phyloP scores from a whole-genome alignment of 2,329 filamentous ascomycete species.

The Septoria linicola region DNA sequence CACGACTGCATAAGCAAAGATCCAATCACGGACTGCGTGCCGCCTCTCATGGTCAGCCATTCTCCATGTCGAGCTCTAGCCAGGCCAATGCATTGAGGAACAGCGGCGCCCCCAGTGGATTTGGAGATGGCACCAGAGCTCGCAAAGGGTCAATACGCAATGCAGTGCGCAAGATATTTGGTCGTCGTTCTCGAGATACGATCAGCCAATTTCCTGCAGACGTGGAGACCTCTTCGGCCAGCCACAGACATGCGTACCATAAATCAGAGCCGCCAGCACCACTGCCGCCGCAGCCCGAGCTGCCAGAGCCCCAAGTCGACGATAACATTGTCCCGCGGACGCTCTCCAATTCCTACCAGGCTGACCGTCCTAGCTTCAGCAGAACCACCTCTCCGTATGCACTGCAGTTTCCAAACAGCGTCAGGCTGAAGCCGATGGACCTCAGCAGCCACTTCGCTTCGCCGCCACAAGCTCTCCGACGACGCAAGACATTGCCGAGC shows the following conservation, averaged over 20 bases:
- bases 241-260: conserved; percentile 36
- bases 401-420: conserved; percentile 40
- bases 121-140: conserved; percentile 24
- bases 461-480: conserved; percentile 28
- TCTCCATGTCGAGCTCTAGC: conserved; percentile 15
- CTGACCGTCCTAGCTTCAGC: conserved; percentile 15
- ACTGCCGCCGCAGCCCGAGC: conserved; percentile 24
- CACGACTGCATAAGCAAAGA: conserved; percentile 29
- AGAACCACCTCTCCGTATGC: conserved; percentile 37
- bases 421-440: conserved; percentile 38
- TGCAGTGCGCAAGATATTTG: conserved; percentile 40
- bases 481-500: conserved; percentile 38
- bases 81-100: conserved; percentile 8
- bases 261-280: conserved; percentile 32
- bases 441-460: conserved; percentile 36
- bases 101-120: conserved; percentile 12
- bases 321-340: conserved; percentile 5
- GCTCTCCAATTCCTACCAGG: conserved; percentile 12
- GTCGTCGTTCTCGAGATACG: conserved; percentile 34
- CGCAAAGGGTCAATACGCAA: conserved; percentile 39
- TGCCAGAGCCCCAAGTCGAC: conserved; percentile 21
- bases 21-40: conserved; percentile 26
- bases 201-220: conserved; percentile 17
- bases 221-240: not conserved
- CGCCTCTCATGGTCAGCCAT: conserved; percentile 25